Percentiles rank a stretch among this genome's conserved stretches.
Conservation (phyloP, 108 stramenopile genomes). For the Asterionellopsis glacialis region DNA sequence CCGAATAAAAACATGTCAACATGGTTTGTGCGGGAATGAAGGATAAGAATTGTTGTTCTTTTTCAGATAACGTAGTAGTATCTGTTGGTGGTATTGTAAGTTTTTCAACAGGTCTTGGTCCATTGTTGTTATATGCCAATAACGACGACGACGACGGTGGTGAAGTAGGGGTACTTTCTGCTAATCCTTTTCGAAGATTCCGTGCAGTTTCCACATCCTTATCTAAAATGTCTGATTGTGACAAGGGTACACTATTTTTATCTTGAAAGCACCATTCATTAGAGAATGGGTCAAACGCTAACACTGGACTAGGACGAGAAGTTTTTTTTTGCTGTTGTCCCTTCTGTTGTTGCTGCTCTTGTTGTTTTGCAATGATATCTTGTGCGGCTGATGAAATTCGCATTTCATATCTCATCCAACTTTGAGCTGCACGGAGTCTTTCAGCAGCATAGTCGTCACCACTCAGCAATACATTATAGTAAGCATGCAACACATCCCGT, state of each 20-base stretch:
- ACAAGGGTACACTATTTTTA: too few species aligned
- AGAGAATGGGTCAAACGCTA: too few species aligned
- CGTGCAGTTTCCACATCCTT: background rate
- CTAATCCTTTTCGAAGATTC: conserved; percentile 4
- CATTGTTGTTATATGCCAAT: too few species aligned
- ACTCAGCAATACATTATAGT: conserved; percentile 48
- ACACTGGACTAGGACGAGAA: too few species aligned
- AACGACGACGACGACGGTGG: background rate
- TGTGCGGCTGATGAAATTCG: conserved; percentile 13
- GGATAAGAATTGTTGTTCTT: too few species aligned
- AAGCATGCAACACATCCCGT: conserved; percentile 39
- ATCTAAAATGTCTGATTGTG: too few species aligned
- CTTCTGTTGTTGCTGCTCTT: background rate
- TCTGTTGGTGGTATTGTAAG: too few species aligned
- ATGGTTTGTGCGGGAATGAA: conserved; percentile 68
- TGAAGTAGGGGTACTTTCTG: background rate
- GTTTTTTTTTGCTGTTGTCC: too few species aligned
- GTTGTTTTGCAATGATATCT: background rate
- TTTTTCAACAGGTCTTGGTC: too few species aligned
- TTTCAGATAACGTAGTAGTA: too few species aligned
- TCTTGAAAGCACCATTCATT: too few species aligned
- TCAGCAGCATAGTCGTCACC: conserved; percentile 14
- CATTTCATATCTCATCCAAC: conserved; percentile 72
- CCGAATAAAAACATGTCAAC: conserved; percentile 73
- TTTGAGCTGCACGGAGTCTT: conserved; percentile 32